These are phyloP conservation scores for Sclerotinia glacialis DNA, from an alignment of 2,329 filamentous ascomycete genomes.

Conservation along the genomic window DNA sequence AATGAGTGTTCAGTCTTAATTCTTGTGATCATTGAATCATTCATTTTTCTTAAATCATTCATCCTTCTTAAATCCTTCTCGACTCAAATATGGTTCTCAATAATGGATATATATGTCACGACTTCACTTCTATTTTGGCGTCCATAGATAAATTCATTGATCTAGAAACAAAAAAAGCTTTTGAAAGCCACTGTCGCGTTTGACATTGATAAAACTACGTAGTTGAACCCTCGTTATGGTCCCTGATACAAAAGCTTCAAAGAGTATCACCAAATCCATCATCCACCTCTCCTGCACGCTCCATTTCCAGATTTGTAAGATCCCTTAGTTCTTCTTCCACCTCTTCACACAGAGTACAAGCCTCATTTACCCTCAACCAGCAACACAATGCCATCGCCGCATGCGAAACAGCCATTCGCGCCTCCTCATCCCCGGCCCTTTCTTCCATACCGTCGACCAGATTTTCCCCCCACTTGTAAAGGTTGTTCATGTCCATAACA, in stretches of 20 bases:
- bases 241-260: neutral
- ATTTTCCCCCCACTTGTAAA: slow-evolving; percentile 30
- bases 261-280: neutral
- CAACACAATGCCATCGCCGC: slow-evolving; percentile 26
- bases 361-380: slow-evolving; percentile 25
- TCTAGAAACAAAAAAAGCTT: neutral
- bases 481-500: slow-evolving; percentile 26
- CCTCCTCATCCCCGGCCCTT: slow-evolving; percentile 3
- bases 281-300: neutral
- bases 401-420: slow-evolving; percentile 15
- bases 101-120: neutral
- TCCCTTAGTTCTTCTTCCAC: slow-evolving; percentile 24
- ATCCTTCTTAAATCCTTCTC: too few species aligned
- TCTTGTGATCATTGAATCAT: too few species aligned
- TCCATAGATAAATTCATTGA: neutral
- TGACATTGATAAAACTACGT: neutral
- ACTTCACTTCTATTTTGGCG: neutral
- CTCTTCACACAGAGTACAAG: slow-evolving; percentile 22
- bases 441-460: slow-evolving; percentile 25
- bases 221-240: neutral
- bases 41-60: too few species aligned
- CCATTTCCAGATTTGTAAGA: slow-evolving; percentile 6
- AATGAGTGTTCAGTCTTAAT: neutral
- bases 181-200: neutral
- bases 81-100: neutral